Base-by-base conservation (phyloP, 768 basidiomycete genomes). In the Suillus paluster region DNA sequence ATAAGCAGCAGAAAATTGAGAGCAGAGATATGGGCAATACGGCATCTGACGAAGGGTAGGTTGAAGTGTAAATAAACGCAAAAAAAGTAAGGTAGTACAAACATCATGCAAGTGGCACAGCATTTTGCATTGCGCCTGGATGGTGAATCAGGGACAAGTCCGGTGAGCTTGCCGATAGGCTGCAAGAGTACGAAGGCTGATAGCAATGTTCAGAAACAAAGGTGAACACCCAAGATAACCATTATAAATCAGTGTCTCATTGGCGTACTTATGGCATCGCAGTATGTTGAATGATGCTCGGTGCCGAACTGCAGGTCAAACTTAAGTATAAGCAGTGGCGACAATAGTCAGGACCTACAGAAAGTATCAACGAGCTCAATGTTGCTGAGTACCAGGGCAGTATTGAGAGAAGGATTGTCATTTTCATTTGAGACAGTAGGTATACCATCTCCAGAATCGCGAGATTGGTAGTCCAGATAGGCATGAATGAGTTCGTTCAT, bases 151-250 rank as follows among this genome's bases (percentile, higher is more conserved):
- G 0, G 73, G 72, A 45, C 71, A 72, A 4, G 63, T 64, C 1
- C 66, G 63, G 46, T 71, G 70, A 7, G 66, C 48, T 56, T 74
- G 74, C 3, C 67, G 66, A 52, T 67, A 74, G 2, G 66, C 54
- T 17, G 70, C 66, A 12, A 75, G 66, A 2, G 65, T 56, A 3
- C 54, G 58, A 36, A 72, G 42, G 0, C 63, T 63, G 27, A 73
- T 57, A 0, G 68, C 72, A 8, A 67, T 54, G 2, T 58, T 56
- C 2, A 68, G 66, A 10, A 59, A 53, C 23, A 42, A 34, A 1
- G 71, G 71, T 6, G 68, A 54, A 7, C 65, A 62, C 0, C 68
- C 70, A 14, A 74, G 58, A 58, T 65, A 74, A 2, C 71, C 70
- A n/a, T 67, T 58, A 0, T 54, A 55, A 1, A 67, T 41, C 2